Conservation (phyloP, 2,329 filamentous ascomycete species). For the Coniochaeta hoffmannii region DNA sequence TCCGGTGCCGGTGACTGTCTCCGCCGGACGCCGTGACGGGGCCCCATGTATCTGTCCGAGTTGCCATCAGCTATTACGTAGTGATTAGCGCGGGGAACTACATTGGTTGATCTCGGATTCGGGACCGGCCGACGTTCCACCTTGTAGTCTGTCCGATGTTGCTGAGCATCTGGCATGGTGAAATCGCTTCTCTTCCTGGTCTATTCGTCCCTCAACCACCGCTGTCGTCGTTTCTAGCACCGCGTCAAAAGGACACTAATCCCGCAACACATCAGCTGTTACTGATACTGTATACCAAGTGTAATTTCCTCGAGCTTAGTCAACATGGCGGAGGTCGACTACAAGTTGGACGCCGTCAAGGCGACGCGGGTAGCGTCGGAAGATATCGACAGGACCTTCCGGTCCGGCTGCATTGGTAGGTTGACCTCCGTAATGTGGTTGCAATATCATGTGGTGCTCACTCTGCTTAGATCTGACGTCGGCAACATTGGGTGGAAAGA, state of each 20-base stretch:
- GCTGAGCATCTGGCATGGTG: not conserved
- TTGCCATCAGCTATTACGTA: not conserved
- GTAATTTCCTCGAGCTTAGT: too few species aligned
- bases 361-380: conserved; percentile 40
- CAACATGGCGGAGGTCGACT: conserved; percentile 36
- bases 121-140: not conserved
- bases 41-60: not conserved
- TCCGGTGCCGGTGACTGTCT: not conserved
- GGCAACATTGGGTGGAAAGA: conserved; percentile 51
- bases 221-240: too few species aligned
- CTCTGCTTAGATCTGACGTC: conserved; percentile 48
- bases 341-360: conserved; percentile 48
- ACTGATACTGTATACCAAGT: too few species aligned
- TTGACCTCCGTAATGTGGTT: conserved; percentile 5
- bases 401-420: conserved; percentile 54
- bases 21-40: not conserved
- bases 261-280: too few species aligned
- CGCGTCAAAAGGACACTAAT: too few species aligned
- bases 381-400: conserved; percentile 54
- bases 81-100: not conserved
- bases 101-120: not conserved
- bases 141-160: not conserved
- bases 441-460: not conserved
- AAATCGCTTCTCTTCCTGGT: conserved; percentile 4
- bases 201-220: not conserved